Conservation (phyloP, 1,139 yeast genomes). For the Hanseniaspora gamundiae region DNA sequence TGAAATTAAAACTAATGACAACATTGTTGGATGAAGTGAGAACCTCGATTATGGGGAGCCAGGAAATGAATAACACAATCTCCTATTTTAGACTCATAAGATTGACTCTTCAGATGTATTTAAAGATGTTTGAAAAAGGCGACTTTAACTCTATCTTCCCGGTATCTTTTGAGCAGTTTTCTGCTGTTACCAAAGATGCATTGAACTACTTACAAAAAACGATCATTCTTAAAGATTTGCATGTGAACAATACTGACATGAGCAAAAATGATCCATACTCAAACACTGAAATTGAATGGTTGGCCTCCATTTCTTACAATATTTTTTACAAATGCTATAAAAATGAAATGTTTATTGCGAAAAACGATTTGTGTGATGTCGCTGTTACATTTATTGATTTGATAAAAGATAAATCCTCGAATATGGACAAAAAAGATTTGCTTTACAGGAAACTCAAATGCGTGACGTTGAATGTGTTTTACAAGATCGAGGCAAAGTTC, state of each 20-base stretch:
- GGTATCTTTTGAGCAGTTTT: neutral
- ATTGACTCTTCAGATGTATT: slow-evolving; percentile 13
- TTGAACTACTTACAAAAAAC: neutral
- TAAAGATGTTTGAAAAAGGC: slow-evolving; percentile 11
- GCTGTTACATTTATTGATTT: slow-evolving; percentile 1
- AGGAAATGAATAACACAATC: neutral
- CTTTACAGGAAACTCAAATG: neutral
- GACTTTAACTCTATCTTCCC: neutral
- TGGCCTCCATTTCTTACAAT: slow-evolving; percentile 4
- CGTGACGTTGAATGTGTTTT: neutral
- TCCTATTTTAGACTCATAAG: slow-evolving; percentile 1
- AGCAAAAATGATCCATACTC: neutral
- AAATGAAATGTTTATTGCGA: slow-evolving; percentile 1
- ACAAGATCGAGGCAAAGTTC: slow-evolving; percentile 1
- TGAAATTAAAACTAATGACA: slow-evolving; percentile 14
- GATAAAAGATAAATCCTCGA: neutral
- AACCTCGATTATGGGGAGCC: neutral
- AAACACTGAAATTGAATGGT: slow-evolving; percentile 2
- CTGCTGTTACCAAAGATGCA: neutral
- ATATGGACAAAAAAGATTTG: neutral
- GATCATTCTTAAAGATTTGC: neutral
- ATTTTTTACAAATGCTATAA: slow-evolving; percentile 1
- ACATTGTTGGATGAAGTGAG: slow-evolving; percentile 8
- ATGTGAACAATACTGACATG: neutral
- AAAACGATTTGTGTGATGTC: neutral